phyloP scores from a whole-genome alignment of 345 rosid species.

The Camelina hispida region DNA sequence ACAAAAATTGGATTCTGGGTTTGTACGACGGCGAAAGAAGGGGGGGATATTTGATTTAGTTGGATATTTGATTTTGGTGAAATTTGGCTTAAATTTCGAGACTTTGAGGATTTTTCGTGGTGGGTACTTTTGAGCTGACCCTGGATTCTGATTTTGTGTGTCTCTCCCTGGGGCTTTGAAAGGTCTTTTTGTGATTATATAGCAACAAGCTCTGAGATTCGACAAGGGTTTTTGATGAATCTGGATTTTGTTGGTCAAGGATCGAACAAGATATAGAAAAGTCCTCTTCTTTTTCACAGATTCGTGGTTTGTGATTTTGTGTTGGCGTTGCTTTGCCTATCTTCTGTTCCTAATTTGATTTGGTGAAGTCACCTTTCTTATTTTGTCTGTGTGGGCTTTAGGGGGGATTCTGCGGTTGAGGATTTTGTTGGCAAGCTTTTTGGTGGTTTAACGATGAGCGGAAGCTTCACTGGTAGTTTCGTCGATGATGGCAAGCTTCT shows the following conservation, averaged over 20 bases:
- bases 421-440: conserved; percentile 33
- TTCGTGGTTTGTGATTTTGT: conserved; percentile 4
- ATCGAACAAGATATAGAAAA: conserved; percentile 19
- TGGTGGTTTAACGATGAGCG: conserved; percentile 64
- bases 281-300: conserved; percentile 10
- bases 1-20: conserved; percentile 7
- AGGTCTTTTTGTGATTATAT: neutral
- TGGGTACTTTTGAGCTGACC: conserved; percentile 32
- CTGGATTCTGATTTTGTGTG: conserved; percentile 27
- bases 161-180: conserved; percentile 19
- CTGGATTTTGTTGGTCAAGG: conserved; percentile 42
- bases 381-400: conserved; percentile 15
- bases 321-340: too few relatives aligned
- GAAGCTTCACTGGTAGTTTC: conserved; percentile 55
- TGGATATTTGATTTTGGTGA: conserved; percentile 6
- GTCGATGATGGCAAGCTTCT: conserved; percentile 71
- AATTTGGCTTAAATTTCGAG: conserved; percentile 35
- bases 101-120: conserved; percentile 31
- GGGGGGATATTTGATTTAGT: conserved; percentile 30
- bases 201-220: conserved; percentile 20
- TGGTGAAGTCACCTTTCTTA: conserved; percentile 24
- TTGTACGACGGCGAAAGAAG: conserved; percentile 24
- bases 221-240: conserved; percentile 36
- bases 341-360: too few relatives aligned
- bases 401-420: conserved; percentile 42